Conservation (phyloP, 83 land plant species). For the Larix sibirica region DNA sequence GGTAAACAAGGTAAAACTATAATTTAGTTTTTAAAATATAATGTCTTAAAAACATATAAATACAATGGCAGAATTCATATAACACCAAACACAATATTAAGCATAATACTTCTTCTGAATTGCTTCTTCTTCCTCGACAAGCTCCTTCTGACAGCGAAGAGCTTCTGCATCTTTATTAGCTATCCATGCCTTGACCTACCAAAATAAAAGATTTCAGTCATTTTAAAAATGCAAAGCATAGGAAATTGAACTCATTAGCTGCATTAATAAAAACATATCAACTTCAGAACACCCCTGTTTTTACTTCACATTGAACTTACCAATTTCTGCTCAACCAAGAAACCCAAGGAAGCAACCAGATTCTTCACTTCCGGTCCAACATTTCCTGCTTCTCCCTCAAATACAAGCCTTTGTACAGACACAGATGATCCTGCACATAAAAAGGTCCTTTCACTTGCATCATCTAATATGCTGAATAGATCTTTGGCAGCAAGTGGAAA, state of each 20-base stretch:
- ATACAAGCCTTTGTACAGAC: constrained; percentile 66
- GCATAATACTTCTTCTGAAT: constrained; percentile 71
- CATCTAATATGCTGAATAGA: constrained; percentile 75
- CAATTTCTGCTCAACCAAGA: constrained; percentile 78
- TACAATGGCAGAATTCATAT: no score
- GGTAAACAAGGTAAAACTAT: neutral
- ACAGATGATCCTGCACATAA: constrained; percentile 66
- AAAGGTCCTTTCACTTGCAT: constrained; percentile 92
- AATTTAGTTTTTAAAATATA: neutral
- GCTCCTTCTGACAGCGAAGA: constrained; percentile 71
- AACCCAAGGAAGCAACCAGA: constrained; percentile 77
- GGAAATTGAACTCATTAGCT: no score
- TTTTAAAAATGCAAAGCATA: no score
- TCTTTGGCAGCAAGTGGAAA: constrained; percentile 64
- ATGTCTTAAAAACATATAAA: neutral
- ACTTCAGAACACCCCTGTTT: no score
- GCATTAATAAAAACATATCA: no score
- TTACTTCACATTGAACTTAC: constrained; percentile 31
- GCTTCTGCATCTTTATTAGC: constrained; percentile 93
- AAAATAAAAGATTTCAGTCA: neutral
- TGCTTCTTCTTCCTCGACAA: constrained; percentile 96
- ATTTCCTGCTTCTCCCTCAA: constrained; percentile 83
- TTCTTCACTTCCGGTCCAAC: constrained; percentile 78
- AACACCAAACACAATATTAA: no score
- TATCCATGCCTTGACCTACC: constrained; percentile 86